Conservation (phyloP, 192 early-diverging fungal genomes). For the Physocladia obscura region DNA sequence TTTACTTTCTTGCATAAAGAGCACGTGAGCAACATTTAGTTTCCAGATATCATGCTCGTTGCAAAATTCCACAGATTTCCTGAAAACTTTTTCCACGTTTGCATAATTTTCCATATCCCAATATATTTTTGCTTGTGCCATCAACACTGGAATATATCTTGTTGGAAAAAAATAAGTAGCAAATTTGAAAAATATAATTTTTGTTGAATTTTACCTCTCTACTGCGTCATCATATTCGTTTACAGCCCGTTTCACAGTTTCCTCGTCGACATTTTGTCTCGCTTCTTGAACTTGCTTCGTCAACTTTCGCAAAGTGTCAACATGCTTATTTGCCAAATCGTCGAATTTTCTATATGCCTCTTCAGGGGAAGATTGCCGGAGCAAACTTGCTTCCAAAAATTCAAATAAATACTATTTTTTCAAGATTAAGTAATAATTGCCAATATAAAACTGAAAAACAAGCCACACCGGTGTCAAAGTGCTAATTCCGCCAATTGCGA, state of each 20-base stretch:
- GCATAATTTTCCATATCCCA: conserved; percentile 66
- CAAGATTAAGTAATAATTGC: too few species aligned
- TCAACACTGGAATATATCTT: conserved; percentile 64
- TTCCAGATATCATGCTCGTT: conserved; percentile 70
- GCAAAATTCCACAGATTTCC: conserved; percentile 66
- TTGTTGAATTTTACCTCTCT: conserved; percentile 43
- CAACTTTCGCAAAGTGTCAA: conserved; percentile 55
- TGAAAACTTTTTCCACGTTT: conserved; percentile 65
- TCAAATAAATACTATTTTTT: conserved; percentile 57
- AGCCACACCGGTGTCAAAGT: conserved; percentile 18
- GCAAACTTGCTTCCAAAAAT: conserved; percentile 56
- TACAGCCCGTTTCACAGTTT: conserved; percentile 54
- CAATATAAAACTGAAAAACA: too few species aligned
- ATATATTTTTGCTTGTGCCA: conserved; percentile 68
- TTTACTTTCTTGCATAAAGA: conserved; percentile 69
- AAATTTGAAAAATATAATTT: too few species aligned
- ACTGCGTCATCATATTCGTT: conserved; percentile 62
- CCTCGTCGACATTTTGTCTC: conserved; percentile 58
- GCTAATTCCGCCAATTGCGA: conserved; percentile 8
- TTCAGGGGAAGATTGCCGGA: conserved; percentile 58
- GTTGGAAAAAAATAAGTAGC: too few species aligned
- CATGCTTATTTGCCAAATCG: conserved; percentile 57
- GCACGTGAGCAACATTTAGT: conserved; percentile 65
- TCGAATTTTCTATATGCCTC: conserved; percentile 64
- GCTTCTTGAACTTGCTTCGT: conserved; percentile 65